Percentiles rank a stretch among this genome's conserved stretches.
Conservation (phyloP, 2,329 filamentous ascomycete species). For the Tolypocladium nubicola region DNA sequence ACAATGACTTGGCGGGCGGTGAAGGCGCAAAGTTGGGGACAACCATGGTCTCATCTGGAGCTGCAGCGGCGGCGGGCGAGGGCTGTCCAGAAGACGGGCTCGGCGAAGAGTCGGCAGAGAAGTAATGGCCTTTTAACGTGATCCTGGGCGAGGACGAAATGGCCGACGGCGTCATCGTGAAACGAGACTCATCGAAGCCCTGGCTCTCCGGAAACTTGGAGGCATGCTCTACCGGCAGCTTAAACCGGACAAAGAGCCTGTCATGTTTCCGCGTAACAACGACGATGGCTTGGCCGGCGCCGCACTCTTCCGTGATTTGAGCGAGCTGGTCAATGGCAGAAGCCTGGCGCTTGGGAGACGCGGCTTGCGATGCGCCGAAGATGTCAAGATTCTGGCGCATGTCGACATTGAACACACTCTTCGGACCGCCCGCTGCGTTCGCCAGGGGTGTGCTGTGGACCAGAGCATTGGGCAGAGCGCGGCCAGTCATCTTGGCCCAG, state of each 20-base stretch:
- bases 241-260: constrained; percentile 26
- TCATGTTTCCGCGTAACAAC: constrained; percentile 15
- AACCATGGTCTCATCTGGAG: constrained; percentile 1
- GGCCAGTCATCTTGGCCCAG: constrained; percentile 7
- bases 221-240: constrained; percentile 21
- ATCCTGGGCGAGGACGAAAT: constrained; percentile 13
- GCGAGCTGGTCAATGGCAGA: constrained; percentile 15
- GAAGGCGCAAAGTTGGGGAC: not conserved
- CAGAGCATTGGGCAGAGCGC: not conserved
- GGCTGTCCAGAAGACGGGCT: not conserved
- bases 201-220: constrained; percentile 18
- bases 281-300: constrained; percentile 20
- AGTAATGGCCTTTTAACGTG: constrained; percentile 3
- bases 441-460: constrained; percentile 2
- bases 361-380: constrained; percentile 13
- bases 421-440: constrained; percentile 1
- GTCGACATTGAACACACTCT: constrained; percentile 21
- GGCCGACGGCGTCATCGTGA: constrained; percentile 11
- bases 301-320: constrained; percentile 13
- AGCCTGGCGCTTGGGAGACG: constrained; percentile 2
- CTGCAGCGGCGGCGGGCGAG: not conserved
- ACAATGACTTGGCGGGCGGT: not conserved
- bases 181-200: constrained; percentile 15
- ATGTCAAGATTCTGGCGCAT: constrained; percentile 24
- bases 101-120: not conserved